Conservation (phyloP, 2,329 filamentous ascomycete species). For the Pestalotiopsis sp. region DNA sequence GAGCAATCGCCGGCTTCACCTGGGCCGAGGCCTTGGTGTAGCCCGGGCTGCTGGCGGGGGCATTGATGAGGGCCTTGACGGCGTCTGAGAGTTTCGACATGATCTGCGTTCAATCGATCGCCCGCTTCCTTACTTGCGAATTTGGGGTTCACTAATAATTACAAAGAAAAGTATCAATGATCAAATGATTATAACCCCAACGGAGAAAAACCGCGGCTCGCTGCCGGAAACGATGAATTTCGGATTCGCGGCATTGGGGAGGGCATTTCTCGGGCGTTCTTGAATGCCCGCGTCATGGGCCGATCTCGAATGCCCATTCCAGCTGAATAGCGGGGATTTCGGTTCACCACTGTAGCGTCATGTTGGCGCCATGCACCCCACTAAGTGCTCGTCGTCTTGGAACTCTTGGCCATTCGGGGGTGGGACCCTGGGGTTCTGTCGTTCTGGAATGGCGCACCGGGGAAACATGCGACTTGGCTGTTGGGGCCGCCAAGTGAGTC, state of each 20-base stretch:
- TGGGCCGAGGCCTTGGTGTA: conserved; percentile 65
- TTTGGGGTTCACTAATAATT: not conserved
- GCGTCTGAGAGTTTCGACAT: conserved; percentile 76
- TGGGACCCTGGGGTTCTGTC: too few species aligned
- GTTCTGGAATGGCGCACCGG: too few species aligned
- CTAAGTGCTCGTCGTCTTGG: too few species aligned
- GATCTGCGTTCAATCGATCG: conserved; percentile 19
- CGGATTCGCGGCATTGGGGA: not conserved
- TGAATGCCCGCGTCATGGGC: not conserved
- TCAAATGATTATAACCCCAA: not conserved
- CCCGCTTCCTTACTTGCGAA: too few species aligned
- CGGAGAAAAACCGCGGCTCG: not conserved
- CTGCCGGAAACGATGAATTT: not conserved
- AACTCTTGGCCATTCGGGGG: too few species aligned
- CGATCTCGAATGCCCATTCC: not conserved
- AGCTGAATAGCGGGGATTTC: too few species aligned
- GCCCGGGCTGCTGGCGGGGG: conserved; percentile 67
- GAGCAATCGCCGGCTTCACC: conserved; percentile 66
- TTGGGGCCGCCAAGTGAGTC: too few species aligned
- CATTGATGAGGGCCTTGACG: conserved; percentile 75
- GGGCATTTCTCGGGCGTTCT: not conserved
- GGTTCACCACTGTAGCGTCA: too few species aligned
- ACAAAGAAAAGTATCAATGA: not conserved
- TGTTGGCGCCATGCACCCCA: too few species aligned
- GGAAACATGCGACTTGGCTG: too few species aligned